These are phyloP conservation scores for Amborella trichopoda DNA, from an alignment of 164 flowering plant genomes.

Conservation along the genomic window DNA sequence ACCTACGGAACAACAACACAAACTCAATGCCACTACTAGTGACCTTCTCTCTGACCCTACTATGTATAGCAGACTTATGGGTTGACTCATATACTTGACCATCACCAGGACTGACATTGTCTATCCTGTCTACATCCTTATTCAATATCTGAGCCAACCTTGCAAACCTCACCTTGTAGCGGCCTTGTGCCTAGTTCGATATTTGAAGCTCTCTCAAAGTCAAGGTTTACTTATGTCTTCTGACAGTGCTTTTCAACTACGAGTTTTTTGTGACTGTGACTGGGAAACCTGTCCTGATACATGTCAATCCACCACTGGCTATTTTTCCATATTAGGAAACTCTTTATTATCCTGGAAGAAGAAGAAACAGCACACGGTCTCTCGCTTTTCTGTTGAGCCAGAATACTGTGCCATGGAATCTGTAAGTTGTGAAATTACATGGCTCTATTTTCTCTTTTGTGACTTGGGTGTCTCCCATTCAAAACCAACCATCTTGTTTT, in stretches of 20 bases:
- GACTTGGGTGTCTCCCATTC: background rate
- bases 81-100: too few species aligned
- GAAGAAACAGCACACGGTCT: background rate
- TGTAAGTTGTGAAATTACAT: background rate
- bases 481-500: background rate
- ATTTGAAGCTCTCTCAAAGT: background rate
- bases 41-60: background rate
- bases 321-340: background rate
- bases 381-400: background rate
- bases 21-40: background rate
- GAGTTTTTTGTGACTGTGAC: background rate
- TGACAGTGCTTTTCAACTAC: background rate
- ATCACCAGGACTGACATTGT: slow-evolving; percentile 1
- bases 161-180: background rate
- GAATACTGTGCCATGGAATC: background rate
- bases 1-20: background rate
- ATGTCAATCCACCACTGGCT: background rate
- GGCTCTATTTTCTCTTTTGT: background rate
- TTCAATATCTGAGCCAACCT: background rate
- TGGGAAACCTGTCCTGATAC: background rate
- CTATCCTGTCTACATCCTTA: background rate
- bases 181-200: background rate
- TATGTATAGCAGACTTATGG: background rate
- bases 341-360: background rate
- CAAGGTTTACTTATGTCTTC: background rate